Evolutionary conservation across 108 stramenopile genomes (phyloP).

Genomic region (Conticribra weissflogii): DNA sequence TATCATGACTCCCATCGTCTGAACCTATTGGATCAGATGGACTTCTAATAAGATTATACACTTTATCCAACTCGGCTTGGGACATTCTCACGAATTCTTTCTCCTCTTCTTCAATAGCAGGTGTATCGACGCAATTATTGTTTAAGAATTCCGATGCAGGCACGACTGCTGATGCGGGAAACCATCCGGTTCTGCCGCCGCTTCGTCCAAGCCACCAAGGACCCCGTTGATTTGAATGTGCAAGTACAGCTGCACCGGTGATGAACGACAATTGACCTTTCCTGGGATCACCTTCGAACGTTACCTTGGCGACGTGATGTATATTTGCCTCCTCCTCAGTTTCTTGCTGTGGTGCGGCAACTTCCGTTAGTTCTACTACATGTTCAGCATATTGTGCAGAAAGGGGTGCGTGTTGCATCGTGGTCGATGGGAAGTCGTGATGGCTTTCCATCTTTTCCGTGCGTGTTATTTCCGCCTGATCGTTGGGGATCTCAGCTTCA

Average conservation of each 20-base stretch:
- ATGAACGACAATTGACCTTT: conserved; percentile 54
- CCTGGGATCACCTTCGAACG: conserved; percentile 40
- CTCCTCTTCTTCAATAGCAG: conserved; percentile 11
- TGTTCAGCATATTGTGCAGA: conserved; percentile 6
- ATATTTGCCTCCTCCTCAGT: conserved; percentile 45
- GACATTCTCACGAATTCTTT: conserved; percentile 16
- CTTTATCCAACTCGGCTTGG: conserved; percentile 29
- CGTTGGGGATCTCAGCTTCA: neutral
- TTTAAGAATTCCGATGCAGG: conserved; percentile 47
- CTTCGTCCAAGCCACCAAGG: conserved; percentile 55
- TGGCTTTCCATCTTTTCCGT: conserved; percentile 1
- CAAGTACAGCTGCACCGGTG: conserved; percentile 37
- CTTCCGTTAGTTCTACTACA: neutral
- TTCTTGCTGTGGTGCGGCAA: neutral
- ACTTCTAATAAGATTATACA: conserved; percentile 51
- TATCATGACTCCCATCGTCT: conserved; percentile 8
- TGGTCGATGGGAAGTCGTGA: conserved; percentile 24
- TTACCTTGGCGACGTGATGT: conserved; percentile 43
- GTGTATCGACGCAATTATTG: neutral
- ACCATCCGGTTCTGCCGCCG: conserved; percentile 49
- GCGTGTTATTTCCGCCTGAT: neutral
- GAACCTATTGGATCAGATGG: conserved; percentile 43
- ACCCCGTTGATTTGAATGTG: conserved; percentile 53
- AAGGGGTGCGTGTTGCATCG: conserved; percentile 16
- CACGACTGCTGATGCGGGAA: conserved; percentile 45